Base-by-base conservation (phyloP, 2,329 filamentous ascomycete species). In the Aaosphaeria pasadenensis region DNA sequence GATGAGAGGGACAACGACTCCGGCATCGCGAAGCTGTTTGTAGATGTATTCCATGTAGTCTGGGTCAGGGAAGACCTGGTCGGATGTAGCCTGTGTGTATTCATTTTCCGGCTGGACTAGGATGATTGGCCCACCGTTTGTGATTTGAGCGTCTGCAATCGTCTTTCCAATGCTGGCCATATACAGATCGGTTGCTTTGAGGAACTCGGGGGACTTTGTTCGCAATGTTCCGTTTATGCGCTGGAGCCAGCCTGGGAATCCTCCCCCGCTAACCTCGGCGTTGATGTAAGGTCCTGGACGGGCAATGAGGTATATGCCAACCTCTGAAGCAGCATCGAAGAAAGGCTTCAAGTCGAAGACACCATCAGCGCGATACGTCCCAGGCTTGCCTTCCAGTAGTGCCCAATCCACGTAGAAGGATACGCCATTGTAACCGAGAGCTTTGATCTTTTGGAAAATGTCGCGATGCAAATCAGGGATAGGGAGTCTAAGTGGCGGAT, bases 321-420 rank as follows among this genome's bases (percentile, higher is more conserved):
- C 85, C 52, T 87, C 71, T 17, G 78, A 75, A 1, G 89, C 89
- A 4, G 87, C 88, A 5, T 87, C 82, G 56, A 91, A 91, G 70
- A 94, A 91, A 0, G 85, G 83, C 54, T 89, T 80, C 4, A 88
- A 74, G 11, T 80, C 84, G 58, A 91, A 89, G 11, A 91, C 77
- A 0, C 88, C 89, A 2, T 89, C 82, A 1, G 84, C 85, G 6
- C 75, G 75, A 59, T 89, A 91, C 4, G 82, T 74, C 1, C 87
- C 89, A 0, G 77, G 83, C 50, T 86, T 85, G 2, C 87, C 88
- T 64, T 94, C 89, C 0, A 90, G 67, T 2, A 92, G 72, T 3
- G 86, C 87, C 89, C 88, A 95, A 58, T 91, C 80, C 5, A 85
- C 77, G 60, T 92, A 92, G 66, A 91, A 90, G 0, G 87, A 90